Conservation (phyloP, 192 early-diverging fungal species). For the Chytriomyces hyalinus region DNA sequence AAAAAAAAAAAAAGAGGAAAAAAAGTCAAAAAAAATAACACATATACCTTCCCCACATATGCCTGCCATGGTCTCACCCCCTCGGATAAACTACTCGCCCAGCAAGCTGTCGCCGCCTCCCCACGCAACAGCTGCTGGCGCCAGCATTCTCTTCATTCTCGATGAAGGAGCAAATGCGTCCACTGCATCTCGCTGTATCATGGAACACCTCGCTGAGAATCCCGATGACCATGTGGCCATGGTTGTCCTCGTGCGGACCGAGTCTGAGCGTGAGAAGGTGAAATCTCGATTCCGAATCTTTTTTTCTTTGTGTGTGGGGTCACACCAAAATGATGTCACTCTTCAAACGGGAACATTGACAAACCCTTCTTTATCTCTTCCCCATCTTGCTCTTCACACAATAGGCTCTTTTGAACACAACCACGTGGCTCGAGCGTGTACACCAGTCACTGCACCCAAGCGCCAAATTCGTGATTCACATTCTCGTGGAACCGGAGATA, state of each 20-base stretch:
- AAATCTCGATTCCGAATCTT: not conserved
- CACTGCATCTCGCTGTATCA: not conserved
- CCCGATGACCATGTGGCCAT: conserved; percentile 6
- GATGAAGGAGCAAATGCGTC: not conserved
- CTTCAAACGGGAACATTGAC: too few relatives aligned
- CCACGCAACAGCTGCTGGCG: not conserved
- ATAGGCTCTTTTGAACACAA: conserved; percentile 7
- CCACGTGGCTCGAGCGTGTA: not conserved
- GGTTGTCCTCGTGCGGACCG: conserved; percentile 5
- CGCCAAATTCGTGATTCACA: conserved; percentile 2
- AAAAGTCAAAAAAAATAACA: not conserved
- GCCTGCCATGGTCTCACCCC: not conserved
- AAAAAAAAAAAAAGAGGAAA: too few relatives aligned
- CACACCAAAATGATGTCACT: too few relatives aligned
- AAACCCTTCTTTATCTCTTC: not conserved
- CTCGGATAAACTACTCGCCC: conserved; percentile 2
- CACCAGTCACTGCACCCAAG: not conserved
- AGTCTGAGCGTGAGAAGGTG: conserved; percentile 13
- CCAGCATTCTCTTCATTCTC: conserved; percentile 10
- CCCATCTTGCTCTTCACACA: not conserved
- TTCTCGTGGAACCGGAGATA: conserved; percentile 5
- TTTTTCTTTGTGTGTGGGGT: not conserved
- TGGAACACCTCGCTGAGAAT: not conserved
- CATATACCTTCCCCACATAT: not conserved
- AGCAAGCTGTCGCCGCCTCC: not conserved